These are phyloP conservation scores for Anthracocystis panici-leucophaei DNA, from an alignment of 1,284 basidiomycete species.

Conservation along the genomic window DNA sequence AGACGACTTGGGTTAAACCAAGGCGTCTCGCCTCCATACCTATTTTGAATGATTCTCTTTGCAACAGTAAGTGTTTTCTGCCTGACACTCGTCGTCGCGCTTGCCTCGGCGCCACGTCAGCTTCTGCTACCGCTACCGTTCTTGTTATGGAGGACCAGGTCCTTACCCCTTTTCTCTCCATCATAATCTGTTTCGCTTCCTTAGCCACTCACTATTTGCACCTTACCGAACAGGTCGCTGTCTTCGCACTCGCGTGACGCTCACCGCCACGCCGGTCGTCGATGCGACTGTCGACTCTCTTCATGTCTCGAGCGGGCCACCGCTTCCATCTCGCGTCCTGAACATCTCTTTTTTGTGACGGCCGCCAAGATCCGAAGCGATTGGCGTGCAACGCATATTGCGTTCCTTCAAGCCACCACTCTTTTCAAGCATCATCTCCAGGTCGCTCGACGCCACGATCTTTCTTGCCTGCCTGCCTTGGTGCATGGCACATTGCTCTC, in stretches of 20 bases:
- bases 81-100: neutral
- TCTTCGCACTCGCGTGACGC: conserved; percentile 34
- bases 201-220: conserved; percentile 45
- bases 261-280: conserved; percentile 30
- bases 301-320: conserved; percentile 35
- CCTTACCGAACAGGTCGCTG: conserved; percentile 17
- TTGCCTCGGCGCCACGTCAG: neutral
- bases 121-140: neutral
- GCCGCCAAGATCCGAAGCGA: conserved; percentile 5
- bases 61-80: conserved; percentile 40
- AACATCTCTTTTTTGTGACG: neutral
- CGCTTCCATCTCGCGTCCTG: conserved; percentile 17
- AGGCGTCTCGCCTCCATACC: conserved; percentile 8
- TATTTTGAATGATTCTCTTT: conserved; percentile 44
- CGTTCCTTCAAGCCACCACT: conserved; percentile 16
- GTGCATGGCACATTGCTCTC: neutral
- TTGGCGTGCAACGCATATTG: conserved; percentile 6
- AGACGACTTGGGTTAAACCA: conserved; percentile 42
- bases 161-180: conserved; percentile 17
- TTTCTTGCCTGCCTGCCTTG: neutral
- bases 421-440: conserved; percentile 6
- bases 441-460: conserved; percentile 5
- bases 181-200: neutral
- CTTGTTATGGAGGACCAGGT: conserved; percentile 8
- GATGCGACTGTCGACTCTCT: conserved; percentile 22